A percentile compares a stretch with the other conserved stretches of the same genome.
Evolutionary conservation across 2,329 filamentous ascomycete species (phyloP).

Genomic region (Pezicula carpinea): DNA sequence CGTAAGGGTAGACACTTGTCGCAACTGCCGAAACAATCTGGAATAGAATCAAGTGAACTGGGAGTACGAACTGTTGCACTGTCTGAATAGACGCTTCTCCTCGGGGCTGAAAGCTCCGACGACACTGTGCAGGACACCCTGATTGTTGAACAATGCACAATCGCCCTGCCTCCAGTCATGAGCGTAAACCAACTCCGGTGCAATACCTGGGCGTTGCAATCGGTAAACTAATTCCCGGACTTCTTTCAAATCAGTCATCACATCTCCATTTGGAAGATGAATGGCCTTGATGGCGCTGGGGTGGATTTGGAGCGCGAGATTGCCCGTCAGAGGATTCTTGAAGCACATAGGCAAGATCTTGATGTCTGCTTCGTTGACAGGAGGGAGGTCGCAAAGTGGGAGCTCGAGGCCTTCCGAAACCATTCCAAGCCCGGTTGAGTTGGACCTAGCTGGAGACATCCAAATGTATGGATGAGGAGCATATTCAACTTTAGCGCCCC

Average conservation of each 20-base stretch:
- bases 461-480: slow-evolving; percentile 77
- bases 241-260: slow-evolving; percentile 62
- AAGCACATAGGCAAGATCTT: slow-evolving; percentile 73
- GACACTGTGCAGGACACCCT: slow-evolving; percentile 69
- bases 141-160: slow-evolving; percentile 74
- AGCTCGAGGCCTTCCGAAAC: slow-evolving; percentile 63
- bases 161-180: slow-evolving; percentile 77
- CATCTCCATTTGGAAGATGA: slow-evolving; percentile 59
- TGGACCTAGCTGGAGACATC: slow-evolving; percentile 67
- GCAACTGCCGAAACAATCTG: no score
- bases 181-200: slow-evolving; percentile 62
- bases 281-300: slow-evolving; percentile 67
- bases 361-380: slow-evolving; percentile 61
- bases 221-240: slow-evolving; percentile 68
- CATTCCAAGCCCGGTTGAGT: slow-evolving; percentile 66
- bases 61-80: no score
- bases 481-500: slow-evolving; percentile 66
- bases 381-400: slow-evolving; percentile 52
- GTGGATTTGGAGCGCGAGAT: slow-evolving; percentile 68
- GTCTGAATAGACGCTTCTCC: slow-evolving; percentile 71
- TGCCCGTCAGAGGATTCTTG: slow-evolving; percentile 68
- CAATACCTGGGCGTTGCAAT: slow-evolving; percentile 68
- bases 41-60: no score
- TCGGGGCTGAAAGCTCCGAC: slow-evolving; percentile 69
- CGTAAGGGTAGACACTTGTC: no score